Evolutionary conservation across 345 rosid species (phyloP).

Genomic region (Syzygium aromaticum): DNA sequence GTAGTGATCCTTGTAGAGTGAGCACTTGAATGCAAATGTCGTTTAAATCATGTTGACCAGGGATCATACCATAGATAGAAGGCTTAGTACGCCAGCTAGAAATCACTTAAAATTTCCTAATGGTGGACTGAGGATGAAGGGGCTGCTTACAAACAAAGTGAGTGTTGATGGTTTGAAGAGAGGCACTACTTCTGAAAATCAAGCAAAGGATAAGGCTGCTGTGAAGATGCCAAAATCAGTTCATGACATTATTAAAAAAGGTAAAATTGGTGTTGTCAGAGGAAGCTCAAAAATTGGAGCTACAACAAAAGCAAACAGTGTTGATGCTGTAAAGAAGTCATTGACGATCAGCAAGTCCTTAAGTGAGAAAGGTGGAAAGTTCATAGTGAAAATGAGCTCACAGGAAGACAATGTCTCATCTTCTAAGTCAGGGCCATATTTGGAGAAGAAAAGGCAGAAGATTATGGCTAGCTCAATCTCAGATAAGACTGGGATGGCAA

Average conservation of each 20-base stretch:
- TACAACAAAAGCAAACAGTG: background rate
- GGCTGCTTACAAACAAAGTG: background rate
- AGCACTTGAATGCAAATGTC: background rate
- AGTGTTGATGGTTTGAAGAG: constrained; percentile 2
- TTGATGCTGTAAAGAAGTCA: constrained; percentile 1
- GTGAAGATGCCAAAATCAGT: constrained; percentile 9
- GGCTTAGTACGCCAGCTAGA: constrained; percentile 44
- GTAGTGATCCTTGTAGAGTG: background rate
- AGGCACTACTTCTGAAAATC: constrained; percentile 6
- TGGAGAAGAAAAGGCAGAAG: background rate
- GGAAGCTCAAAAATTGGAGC: background rate
- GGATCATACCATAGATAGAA: constrained; percentile 34
- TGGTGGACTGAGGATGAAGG: constrained; percentile 14
- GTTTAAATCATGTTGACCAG: constrained; percentile 23
- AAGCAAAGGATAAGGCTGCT: constrained; percentile 2
- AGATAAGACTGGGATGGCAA: background rate
- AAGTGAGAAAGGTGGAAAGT: background rate
- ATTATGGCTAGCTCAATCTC: background rate
- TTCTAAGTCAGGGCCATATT: background rate
- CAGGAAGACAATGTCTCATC: background rate
- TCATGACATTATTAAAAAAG: background rate
- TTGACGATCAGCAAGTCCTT: constrained; percentile 1
- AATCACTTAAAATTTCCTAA: constrained; percentile 54
- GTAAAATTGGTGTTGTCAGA: background rate
- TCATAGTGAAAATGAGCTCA: background rate